These are phyloP conservation scores for Erysimum cheiranthoides DNA, from an alignment of 345 rosid species.

Conservation along the genomic window DNA sequence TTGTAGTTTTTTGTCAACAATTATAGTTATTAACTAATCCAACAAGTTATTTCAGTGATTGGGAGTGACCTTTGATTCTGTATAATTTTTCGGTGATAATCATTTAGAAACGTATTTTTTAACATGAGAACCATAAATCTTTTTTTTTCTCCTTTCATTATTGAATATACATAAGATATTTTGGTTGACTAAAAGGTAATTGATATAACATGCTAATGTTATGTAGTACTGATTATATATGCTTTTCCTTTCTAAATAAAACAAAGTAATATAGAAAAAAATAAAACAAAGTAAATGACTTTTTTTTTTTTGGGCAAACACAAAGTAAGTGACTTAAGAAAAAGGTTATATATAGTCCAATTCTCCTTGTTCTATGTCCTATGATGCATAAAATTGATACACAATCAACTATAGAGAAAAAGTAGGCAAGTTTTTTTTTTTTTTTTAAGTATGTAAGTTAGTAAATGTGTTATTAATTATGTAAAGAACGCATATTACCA, in stretches of 20 bases:
- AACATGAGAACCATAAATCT: not conserved
- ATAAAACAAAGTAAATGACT: no score
- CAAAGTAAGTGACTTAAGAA: no score
- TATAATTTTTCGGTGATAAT: not conserved
- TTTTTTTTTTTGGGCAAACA: no score
- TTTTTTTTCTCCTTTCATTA: not conserved
- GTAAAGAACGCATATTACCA: slow-evolving; percentile 7
- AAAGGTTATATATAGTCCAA: not conserved
- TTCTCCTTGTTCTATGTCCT: not conserved
- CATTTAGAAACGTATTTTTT: slow-evolving; percentile 9
- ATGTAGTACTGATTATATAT: slow-evolving; percentile 1
- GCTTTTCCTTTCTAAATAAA: not conserved
- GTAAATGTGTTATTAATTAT: not conserved
- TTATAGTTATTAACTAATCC: no score
- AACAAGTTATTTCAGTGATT: no score
- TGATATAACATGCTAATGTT: slow-evolving; percentile 28
- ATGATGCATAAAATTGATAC: slow-evolving; percentile 5
- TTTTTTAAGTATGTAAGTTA: not conserved
- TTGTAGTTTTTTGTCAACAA: no score
- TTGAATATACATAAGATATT: not conserved
- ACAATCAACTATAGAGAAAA: not conserved
- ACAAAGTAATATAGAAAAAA: not conserved
- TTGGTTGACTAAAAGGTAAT: slow-evolving; percentile 28
- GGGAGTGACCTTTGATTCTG: no score
- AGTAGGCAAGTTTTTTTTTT: not conserved